Evolutionary conservation across 2,329 filamentous ascomycete species (phyloP).

Genomic region (Teratosphaeria pseudoeucalypti): DNA sequence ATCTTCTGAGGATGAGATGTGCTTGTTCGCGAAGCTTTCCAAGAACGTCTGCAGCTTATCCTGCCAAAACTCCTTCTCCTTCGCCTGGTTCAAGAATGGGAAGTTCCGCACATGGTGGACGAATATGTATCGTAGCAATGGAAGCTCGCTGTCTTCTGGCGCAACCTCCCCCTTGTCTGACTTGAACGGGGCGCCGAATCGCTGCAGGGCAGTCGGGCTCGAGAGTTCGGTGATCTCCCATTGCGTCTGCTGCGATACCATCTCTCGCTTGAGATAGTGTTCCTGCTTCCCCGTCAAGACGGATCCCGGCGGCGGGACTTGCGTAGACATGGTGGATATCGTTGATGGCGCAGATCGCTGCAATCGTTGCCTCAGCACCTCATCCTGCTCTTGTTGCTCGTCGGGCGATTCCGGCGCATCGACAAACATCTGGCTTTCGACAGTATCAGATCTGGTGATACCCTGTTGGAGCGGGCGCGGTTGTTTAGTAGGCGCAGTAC

Average conservation of each 20-base stretch:
- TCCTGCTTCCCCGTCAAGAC: constrained; percentile 91
- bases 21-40: constrained; percentile 92
- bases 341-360: constrained; percentile 15
- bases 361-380: constrained; percentile 12
- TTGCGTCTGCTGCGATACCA: constrained; percentile 79
- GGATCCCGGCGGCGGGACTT: constrained; percentile 43
- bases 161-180: constrained; percentile 88
- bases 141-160: constrained; percentile 85
- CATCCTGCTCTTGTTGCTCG: constrained; percentile 1
- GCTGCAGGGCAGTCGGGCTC: constrained; percentile 83
- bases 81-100: constrained; percentile 90
- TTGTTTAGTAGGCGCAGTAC: not conserved
- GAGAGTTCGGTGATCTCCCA: constrained; percentile 88
- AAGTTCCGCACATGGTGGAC: constrained; percentile 97
- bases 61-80: constrained; percentile 99
- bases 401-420: constrained; percentile 17
- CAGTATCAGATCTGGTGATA: constrained; percentile 13
- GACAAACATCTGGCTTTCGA: constrained; percentile 20
- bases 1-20: constrained; percentile 94
- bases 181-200: constrained; percentile 91
- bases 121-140: constrained; percentile 91
- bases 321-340: constrained; percentile 29
- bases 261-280: constrained; percentile 94
- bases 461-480: not conserved
- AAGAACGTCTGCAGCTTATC: constrained; percentile 94